A percentile compares a stretch with the other conserved stretches of the same genome.
Conservation (phyloP, 2,329 filamentous ascomycete genomes). For the Pestalotiopsis sp. region DNA sequence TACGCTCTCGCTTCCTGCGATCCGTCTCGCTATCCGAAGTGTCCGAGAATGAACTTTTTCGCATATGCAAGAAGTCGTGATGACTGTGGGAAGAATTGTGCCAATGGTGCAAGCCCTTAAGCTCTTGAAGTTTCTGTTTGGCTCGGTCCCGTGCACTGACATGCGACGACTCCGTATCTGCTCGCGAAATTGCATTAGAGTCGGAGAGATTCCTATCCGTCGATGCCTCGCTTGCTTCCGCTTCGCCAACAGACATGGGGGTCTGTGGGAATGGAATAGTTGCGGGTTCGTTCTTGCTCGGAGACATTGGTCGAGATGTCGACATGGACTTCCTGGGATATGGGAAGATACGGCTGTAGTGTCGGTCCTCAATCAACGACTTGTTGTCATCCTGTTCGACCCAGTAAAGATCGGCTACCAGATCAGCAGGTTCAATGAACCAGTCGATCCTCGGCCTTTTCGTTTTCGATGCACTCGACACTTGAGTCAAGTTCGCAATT, state of each 20-base stretch:
- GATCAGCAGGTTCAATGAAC: conserved; percentile 79
- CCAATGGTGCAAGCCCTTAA: conserved; percentile 58
- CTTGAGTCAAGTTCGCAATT: conserved; percentile 40
- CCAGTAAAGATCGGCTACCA: conserved; percentile 91
- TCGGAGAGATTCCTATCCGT: conserved; percentile 13
- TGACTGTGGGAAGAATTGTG: conserved; percentile 52
- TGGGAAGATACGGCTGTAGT: conserved; percentile 74
- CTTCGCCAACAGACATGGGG: not conserved
- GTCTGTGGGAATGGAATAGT: conserved; percentile 12
- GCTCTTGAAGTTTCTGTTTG: conserved; percentile 61
- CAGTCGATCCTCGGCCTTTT: conserved; percentile 82
- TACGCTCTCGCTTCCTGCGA: conserved; percentile 41
- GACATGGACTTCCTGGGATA: conserved; percentile 48
- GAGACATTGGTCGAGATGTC: conserved; percentile 16
- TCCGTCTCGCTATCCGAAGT: conserved; percentile 62
- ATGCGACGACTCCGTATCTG: conserved; percentile 47
- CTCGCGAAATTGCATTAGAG: conserved; percentile 18
- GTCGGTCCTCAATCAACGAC: conserved; percentile 75
- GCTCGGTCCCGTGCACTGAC: conserved; percentile 61
- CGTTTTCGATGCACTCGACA: conserved; percentile 56
- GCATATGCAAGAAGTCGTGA: conserved; percentile 55
- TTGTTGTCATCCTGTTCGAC: conserved; percentile 82
- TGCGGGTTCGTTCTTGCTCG: conserved; percentile 20
- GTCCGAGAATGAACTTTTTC: conserved; percentile 60
- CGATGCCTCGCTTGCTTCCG: conserved; percentile 5